phyloP scores from a whole-genome alignment of 257 asterid genomes.

The Solanum ossicruentum region DNA sequence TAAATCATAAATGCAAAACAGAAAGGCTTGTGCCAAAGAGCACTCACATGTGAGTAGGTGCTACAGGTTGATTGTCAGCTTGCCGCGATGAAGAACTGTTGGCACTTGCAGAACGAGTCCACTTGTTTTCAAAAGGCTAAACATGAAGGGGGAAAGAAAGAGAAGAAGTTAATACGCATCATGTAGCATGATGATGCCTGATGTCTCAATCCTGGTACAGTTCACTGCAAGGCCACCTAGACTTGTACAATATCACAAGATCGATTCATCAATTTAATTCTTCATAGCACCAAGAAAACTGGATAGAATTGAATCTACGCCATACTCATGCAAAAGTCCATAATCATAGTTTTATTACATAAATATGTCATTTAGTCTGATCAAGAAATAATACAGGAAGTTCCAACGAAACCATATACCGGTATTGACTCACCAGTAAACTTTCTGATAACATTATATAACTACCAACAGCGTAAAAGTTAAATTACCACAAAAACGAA shows the following conservation, averaged over 20 bases:
- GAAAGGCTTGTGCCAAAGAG: neutral
- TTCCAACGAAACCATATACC: neutral
- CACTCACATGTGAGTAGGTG: constrained; percentile 59
- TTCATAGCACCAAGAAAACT: neutral
- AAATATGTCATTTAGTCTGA: neutral
- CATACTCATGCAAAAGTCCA: neutral
- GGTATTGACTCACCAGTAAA: neutral
- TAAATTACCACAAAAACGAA: neutral
- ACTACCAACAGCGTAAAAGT: neutral
- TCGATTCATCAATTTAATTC: neutral
- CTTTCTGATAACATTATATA: neutral
- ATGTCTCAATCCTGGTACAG: neutral
- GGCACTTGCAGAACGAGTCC: constrained; percentile 48
- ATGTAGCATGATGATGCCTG: neutral
- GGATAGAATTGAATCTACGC: neutral
- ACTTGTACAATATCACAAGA: neutral
- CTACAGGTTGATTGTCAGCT: constrained; percentile 42
- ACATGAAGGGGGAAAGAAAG: neutral
- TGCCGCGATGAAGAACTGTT: constrained; percentile 37
- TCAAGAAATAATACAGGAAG: neutral
- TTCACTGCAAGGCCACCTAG: neutral
- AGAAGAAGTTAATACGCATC: neutral
- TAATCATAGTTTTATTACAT: neutral
- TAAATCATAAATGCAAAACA: neutral
- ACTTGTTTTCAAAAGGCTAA: constrained; percentile 81